Conservation (phyloP, 2,329 filamentous ascomycete species). For the Fusarium tjaetaba region DNA sequence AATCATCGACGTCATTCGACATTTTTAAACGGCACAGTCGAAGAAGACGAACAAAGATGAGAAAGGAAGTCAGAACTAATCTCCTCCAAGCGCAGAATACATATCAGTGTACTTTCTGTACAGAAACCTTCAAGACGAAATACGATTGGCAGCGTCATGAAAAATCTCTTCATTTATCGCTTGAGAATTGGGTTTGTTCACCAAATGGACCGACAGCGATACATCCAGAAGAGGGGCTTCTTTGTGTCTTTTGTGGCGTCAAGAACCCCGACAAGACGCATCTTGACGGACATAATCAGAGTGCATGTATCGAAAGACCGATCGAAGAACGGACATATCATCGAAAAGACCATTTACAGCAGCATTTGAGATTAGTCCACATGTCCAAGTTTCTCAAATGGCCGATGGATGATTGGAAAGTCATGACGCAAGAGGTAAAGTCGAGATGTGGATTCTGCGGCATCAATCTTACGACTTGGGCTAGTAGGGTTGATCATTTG, state of each 20-base stretch:
- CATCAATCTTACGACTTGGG: constrained; percentile 50
- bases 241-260: constrained; percentile 51
- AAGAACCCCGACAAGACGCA: constrained; percentile 48
- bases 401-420: constrained; percentile 50
- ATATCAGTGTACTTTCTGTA: constrained; percentile 58
- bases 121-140: constrained; percentile 56
- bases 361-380: constrained; percentile 54
- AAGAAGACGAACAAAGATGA: constrained; percentile 17
- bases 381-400: constrained; percentile 50
- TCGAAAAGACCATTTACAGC: constrained; percentile 55
- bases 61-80: constrained; percentile 28
- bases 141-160: constrained; percentile 64
- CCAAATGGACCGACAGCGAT: constrained; percentile 47
- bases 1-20: constrained; percentile 23
- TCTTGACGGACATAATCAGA: constrained; percentile 50
- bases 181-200: constrained; percentile 58
- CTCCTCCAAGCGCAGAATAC: constrained; percentile 28
- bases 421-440: constrained; percentile 48
- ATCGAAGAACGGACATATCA: constrained; percentile 57
- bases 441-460: constrained; percentile 57
- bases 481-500: constrained; percentile 49
- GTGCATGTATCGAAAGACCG: constrained; percentile 52
- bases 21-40: constrained; percentile 29
- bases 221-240: constrained; percentile 48
- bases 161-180: constrained; percentile 56